Percentiles rank a stretch among this genome's conserved stretches.
Conservation (phyloP, 768 basidiomycete genomes). For the Calocera cornea region DNA sequence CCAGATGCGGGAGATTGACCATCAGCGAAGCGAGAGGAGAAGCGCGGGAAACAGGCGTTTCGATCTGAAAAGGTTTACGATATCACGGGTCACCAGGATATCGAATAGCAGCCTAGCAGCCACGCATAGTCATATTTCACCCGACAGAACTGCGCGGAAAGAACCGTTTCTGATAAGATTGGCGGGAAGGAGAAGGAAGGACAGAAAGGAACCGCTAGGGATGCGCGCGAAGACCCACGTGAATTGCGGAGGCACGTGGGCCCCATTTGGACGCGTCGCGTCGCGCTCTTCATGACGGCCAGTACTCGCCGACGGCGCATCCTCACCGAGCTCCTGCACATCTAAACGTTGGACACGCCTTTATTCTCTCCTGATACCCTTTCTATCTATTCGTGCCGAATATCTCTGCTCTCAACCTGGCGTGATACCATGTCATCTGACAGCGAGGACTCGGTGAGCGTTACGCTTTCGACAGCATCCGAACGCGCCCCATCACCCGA, state of each 20-base stretch:
- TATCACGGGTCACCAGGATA: too few relatives aligned
- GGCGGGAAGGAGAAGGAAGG: too few relatives aligned
- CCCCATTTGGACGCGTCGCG: neutral
- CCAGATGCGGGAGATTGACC: too few relatives aligned
- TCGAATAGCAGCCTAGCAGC: too few relatives aligned
- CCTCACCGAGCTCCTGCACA: neutral
- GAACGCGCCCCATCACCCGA: neutral
- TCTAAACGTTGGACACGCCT: neutral
- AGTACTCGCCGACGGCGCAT: neutral
- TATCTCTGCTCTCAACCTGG: neutral
- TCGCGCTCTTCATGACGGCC: slow-evolving; percentile 2
- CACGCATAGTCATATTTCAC: too few relatives aligned
- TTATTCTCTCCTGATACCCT: neutral
- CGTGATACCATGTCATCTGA: neutral
- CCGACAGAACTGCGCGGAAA: too few relatives aligned
- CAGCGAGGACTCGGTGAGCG: slow-evolving; percentile 3
- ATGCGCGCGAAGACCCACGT: too few relatives aligned
- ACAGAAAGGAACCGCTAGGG: too few relatives aligned
- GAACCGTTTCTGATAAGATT: too few relatives aligned
- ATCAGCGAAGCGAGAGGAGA: too few relatives aligned
- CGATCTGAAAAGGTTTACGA: too few relatives aligned
- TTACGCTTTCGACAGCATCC: neutral
- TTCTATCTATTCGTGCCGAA: neutral
- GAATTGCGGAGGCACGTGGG: slow-evolving; percentile 1
- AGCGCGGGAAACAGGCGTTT: too few relatives aligned